phyloP scores from a whole-genome alignment of 106 monocot genomes.

The Gastrodia elata region DNA sequence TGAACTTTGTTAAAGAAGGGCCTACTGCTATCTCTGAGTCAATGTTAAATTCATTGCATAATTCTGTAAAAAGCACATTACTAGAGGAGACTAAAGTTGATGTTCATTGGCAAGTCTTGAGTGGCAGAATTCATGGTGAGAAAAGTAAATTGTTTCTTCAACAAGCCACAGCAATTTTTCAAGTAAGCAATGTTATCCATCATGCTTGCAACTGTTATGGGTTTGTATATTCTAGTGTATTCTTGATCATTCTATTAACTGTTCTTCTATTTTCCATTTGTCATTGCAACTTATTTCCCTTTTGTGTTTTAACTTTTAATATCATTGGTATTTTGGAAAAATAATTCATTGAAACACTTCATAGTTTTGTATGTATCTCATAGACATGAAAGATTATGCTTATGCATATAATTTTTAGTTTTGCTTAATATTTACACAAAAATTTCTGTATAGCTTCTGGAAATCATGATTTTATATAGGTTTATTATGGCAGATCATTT shows the following conservation, averaged over 20 bases:
- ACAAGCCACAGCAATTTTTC: not conserved
- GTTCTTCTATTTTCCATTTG: not conserved
- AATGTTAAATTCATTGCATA: not conserved
- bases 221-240: not conserved
- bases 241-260: not conserved
- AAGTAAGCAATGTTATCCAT: not conserved
- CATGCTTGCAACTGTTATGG: too few relatives aligned
- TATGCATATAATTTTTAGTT: not conserved
- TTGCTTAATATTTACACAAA: too few relatives aligned
- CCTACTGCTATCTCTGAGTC: not conserved
- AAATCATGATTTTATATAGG: too few relatives aligned
- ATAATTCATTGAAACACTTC: not conserved
- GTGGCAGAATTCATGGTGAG: constrained; percentile 5
- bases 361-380: not conserved
- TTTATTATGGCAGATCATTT: not conserved
- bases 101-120: constrained; percentile 7
- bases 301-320: not conserved
- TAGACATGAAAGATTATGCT: not conserved
- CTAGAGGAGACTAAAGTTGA: not conserved
- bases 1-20: not conserved
- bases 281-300: not conserved
- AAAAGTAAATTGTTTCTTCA: constrained; percentile 3
- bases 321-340: not conserved
- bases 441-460: not conserved
- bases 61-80: not conserved